Evolutionary conservation across 2,329 filamentous ascomycete genomes (phyloP), one percentile per base, ranked within the genome.

Genomic region (Aspergillus ustus): DNA sequence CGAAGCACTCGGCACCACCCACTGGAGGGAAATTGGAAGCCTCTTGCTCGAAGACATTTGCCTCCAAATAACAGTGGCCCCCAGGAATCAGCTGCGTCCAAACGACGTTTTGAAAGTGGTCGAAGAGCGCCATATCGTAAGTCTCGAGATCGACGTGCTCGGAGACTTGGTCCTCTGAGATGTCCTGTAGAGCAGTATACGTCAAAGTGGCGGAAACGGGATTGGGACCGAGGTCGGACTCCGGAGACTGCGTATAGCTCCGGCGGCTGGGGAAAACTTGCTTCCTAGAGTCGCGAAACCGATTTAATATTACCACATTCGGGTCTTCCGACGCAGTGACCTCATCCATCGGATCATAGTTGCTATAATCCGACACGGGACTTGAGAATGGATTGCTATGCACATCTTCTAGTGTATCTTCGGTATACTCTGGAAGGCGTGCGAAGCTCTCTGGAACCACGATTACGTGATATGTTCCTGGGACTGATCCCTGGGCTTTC

Each of bases 391-490:
- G 44, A 48, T 57, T 58, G 31, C n/a, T 44, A 6, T 51, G 22
- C 9, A 57, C 52, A 8, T 25, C 31, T 48, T 78, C 73, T 7
- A 63, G 61, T 28, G 57, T 25, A 29, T 76, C 74, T 34, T 77
- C 75, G 63, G 73, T 75, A 68, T 85, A 85, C 66, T 86, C 84
- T 4, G 83, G 81, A 8, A 83, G 71, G 31, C 78, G 74, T 28
- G 77, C 75, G 67, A 87, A 87, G 70, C 82, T 86, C 17, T 81
- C 78, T 5, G 81, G 84, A 45, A 84, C 84, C 58, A 83, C 80
- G 20, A 87, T 75, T 20, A 87, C 83, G 68, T 83, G 78, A 69
- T 83, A 87, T 1, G 83, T 85, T 17, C 85, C 85, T 1, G 85
- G 84, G 37, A 72, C 74, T 43, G 77, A 77, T 7, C 73, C 74